Base-by-base conservation (phyloP, 371 early-diverging fungal species). In the Chytridium lagenaria region DNA sequence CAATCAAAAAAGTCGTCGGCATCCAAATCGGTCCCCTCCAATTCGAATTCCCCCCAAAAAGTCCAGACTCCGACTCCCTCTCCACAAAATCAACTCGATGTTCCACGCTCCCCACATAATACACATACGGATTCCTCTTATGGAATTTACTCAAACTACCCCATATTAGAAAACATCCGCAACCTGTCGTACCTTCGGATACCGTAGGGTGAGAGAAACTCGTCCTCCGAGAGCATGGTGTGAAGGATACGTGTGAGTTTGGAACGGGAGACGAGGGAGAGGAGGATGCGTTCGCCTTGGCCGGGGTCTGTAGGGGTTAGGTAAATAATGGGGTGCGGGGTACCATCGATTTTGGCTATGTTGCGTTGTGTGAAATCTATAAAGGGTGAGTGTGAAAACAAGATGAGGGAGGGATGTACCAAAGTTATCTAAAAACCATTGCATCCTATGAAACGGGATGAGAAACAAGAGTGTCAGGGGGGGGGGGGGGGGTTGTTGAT, bases 151-250 rank as follows among this genome's bases (percentile, higher is more conserved):
- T 68, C 3, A 74, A 52, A 26, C 80, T n/a, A n/a, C n/a, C n/a
- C n/a, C n/a, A n/a, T n/a, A n/a, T n/a, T n/a, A n/a, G n/a, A n/a
- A n/a, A n/a, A n/a, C n/a, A n/a, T n/a, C n/a, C n/a, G n/a, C n/a
- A n/a, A n/a, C n/a, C n/a, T n/a, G n/a, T n/a, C n/a, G n/a, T n/a
- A n/a, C n/a, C n/a, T 78, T 10, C 85, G 78, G 51, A 85, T 78
- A 0, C 85, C 85, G 51, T 74, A 83, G 26, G 80, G 81, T 1
- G 70, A 69, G 26, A 85, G 51, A 73, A 85, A 85, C 75, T 85
- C 85, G 65, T 77, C 76, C 67, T 81, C 82, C 50, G 83, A 83
- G 26, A 85, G 74, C 70, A 85, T 61, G 16, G 78, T 77, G 23
- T 59, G 50, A 23, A 85, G 55, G 3, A 85, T 71, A 0, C 55